These are phyloP conservation scores for Apiospora sp. DNA, from an alignment of 2,329 filamentous ascomycete species.

Conservation along the genomic window DNA sequence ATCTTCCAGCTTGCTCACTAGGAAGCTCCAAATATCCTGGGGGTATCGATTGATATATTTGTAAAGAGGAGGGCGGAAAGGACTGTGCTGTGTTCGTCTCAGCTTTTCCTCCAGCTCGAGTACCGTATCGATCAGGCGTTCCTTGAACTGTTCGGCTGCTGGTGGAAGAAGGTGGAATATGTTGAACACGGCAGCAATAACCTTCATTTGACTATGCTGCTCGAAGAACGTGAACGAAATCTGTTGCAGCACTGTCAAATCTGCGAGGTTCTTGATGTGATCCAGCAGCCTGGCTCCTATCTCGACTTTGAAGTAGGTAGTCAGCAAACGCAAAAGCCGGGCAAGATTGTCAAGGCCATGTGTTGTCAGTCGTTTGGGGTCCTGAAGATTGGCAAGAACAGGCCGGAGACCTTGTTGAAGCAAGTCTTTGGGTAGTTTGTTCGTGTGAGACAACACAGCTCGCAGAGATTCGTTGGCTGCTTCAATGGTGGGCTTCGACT, in stretches of 20 bases:
- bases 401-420: slow-evolving; percentile 93
- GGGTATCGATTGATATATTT: slow-evolving; percentile 95
- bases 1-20: slow-evolving; percentile 82
- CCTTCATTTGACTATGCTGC: slow-evolving; percentile 90
- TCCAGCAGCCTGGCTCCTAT: slow-evolving; percentile 93
- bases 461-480: slow-evolving; percentile 92
- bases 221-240: slow-evolving; percentile 96
- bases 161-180: slow-evolving; percentile 96
- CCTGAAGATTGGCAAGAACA: slow-evolving; percentile 95
- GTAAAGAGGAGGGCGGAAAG: slow-evolving; percentile 89
- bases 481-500: slow-evolving; percentile 89
- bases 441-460: slow-evolving; percentile 85
- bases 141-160: slow-evolving; percentile 90
- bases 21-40: slow-evolving; percentile 83
- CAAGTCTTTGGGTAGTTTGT: slow-evolving; percentile 93
- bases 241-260: slow-evolving; percentile 80
- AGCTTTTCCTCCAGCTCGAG: slow-evolving; percentile 86
- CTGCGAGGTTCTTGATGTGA: slow-evolving; percentile 90
- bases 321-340: slow-evolving; percentile 86
- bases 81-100: slow-evolving; percentile 86
- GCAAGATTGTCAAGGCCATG: slow-evolving; percentile 92
- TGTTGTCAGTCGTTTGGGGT: slow-evolving; percentile 87
- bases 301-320: slow-evolving; percentile 99
- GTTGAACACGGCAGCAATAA: slow-evolving; percentile 93
- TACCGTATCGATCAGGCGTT: slow-evolving; percentile 88